Percentiles rank a stretch among this genome's conserved stretches.
Evolutionary conservation across 1,284 basidiomycete species (phyloP).

Genomic region (Polyporus tsugae): DNA sequence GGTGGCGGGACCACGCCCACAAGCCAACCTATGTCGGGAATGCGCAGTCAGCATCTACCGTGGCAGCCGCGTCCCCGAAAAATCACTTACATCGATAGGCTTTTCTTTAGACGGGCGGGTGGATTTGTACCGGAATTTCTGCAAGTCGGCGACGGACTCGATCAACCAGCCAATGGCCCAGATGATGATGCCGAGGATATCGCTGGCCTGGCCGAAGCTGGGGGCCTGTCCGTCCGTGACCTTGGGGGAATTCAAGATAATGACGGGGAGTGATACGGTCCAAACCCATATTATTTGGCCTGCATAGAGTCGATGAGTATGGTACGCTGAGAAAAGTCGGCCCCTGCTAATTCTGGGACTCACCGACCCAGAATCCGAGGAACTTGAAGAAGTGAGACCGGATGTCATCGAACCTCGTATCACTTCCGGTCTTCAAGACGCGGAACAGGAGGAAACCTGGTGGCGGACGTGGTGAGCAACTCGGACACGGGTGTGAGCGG

Average conservation of each 20-base stretch:
- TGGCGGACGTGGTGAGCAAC: neutral
- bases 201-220: constrained; percentile 68
- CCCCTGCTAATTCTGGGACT: neutral
- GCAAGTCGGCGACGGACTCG: constrained; percentile 69
- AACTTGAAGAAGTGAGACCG: constrained; percentile 74
- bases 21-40: constrained; percentile 50
- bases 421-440: constrained; percentile 71
- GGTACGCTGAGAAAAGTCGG: neutral
- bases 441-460: constrained; percentile 71
- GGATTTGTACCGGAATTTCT: constrained; percentile 72
- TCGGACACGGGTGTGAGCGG: neutral
- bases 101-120: constrained; percentile 60
- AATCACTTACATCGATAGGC: constrained; percentile 53
- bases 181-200: constrained; percentile 75
- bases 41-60: neutral
- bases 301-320: constrained; percentile 23
- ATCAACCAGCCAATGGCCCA: constrained; percentile 70
- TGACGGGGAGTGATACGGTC: constrained; percentile 71
- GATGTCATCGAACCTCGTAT: constrained; percentile 74
- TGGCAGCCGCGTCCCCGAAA: too few species aligned
- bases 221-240: constrained; percentile 60
- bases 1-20: constrained; percentile 73
- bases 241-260: constrained; percentile 73
- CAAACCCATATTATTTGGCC: constrained; percentile 72
- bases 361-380: constrained; percentile 65